Conservation (phyloP, 2,329 filamentous ascomycete genomes). For the Colletotrichum zoysiae region DNA sequence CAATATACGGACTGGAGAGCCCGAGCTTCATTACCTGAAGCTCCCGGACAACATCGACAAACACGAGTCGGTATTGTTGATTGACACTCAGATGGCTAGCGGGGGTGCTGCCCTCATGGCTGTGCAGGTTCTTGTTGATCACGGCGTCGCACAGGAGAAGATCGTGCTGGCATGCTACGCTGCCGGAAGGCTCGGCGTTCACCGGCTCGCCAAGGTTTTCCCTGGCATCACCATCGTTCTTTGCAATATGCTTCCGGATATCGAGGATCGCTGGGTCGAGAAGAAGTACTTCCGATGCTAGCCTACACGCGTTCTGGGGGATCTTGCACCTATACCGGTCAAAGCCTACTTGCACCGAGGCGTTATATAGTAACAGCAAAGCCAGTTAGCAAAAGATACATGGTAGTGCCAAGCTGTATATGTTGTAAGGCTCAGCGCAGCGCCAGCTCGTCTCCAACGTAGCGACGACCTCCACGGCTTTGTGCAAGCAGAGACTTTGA, state of each 20-base stretch:
- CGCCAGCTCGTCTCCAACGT: background rate
- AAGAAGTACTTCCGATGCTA: slow-evolving; percentile 90
- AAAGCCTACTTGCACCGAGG: slow-evolving; percentile 1
- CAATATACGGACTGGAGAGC: slow-evolving; percentile 85
- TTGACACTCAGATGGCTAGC: slow-evolving; percentile 95
- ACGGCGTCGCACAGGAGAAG: slow-evolving; percentile 84
- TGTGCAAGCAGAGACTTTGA: background rate
- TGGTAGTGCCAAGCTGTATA: background rate
- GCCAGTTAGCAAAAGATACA: slow-evolving; percentile 17
- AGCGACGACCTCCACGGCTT: background rate
- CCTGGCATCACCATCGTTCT: slow-evolving; percentile 89
- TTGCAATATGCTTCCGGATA: slow-evolving; percentile 82
- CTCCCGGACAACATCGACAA: slow-evolving; percentile 79
- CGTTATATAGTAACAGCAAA: slow-evolving; percentile 15
- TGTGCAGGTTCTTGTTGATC: slow-evolving; percentile 93
- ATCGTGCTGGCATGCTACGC: slow-evolving; percentile 96
- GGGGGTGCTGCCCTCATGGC: slow-evolving; percentile 92
- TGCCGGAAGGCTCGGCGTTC: slow-evolving; percentile 85
- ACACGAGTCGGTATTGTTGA: slow-evolving; percentile 84
- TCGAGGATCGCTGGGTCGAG: slow-evolving; percentile 91
- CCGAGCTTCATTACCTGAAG: slow-evolving; percentile 90
- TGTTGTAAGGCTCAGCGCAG: background rate
- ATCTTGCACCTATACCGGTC: background rate
- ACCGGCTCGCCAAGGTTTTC: slow-evolving; percentile 88
- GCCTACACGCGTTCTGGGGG: background rate